These are phyloP conservation scores for Pseudophaeomoniella oleicola DNA, from an alignment of 2,329 filamentous ascomycete species.

Conservation along the genomic window DNA sequence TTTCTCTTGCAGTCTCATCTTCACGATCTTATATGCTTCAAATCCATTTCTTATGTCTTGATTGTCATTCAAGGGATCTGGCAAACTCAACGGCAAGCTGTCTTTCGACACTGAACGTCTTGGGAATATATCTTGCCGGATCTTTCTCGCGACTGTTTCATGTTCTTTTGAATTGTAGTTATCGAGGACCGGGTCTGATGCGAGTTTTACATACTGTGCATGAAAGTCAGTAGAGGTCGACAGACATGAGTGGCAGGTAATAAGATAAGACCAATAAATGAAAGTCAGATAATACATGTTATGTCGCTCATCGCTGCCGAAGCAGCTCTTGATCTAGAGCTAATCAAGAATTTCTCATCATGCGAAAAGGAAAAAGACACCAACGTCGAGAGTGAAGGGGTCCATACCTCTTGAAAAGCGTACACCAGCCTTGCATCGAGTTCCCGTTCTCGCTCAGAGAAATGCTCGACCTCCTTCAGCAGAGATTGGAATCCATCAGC, in stretches of 20 bases:
- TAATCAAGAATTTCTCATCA: slow-evolving; percentile 45
- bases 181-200: neutral
- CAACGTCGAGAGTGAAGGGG: slow-evolving; percentile 2
- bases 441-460: slow-evolving; percentile 16
- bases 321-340: slow-evolving; percentile 73
- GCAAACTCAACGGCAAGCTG: neutral
- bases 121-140: neutral
- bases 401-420: slow-evolving; percentile 25
- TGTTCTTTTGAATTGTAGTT: neutral
- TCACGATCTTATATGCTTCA: slow-evolving; percentile 24
- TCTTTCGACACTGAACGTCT: neutral
- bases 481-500: slow-evolving; percentile 2
- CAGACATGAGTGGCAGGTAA: too few species aligned
- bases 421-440: slow-evolving; percentile 22
- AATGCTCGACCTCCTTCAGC: neutral
- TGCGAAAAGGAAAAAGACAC: slow-evolving; percentile 8
- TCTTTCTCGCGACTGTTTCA: neutral
- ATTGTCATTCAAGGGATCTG: slow-evolving; percentile 7
- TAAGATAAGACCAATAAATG: neutral
- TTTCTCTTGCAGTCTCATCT: slow-evolving; percentile 11
- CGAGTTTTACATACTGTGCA: slow-evolving; percentile 1
- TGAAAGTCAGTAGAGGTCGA: too few species aligned
- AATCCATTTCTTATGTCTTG: slow-evolving; percentile 22
- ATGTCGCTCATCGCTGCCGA: slow-evolving; percentile 48
- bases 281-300: slow-evolving; percentile 40